Conservation (phyloP, 1,284 basidiomycete species). For the Cryptococcus depauperatus region DNA sequence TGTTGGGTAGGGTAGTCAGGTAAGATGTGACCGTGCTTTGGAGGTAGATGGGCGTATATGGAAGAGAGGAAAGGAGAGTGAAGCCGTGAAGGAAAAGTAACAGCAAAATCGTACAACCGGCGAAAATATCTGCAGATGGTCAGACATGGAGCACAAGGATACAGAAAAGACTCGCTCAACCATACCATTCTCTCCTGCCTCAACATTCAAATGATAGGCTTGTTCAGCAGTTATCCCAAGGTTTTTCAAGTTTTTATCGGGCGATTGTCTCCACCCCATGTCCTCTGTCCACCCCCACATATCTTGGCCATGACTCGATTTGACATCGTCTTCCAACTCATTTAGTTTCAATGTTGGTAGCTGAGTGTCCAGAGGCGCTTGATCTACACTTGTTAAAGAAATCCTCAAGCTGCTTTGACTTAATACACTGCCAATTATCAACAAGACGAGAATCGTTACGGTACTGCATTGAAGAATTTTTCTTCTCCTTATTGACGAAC, state of each 20-base stretch:
- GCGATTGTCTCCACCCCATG: constrained; percentile 16
- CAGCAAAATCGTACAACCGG: constrained; percentile 18
- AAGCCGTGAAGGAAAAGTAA: constrained; percentile 9
- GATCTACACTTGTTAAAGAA: no score
- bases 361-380: no score
- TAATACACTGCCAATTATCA: no score
- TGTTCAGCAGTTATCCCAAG: constrained; percentile 22
- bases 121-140: constrained; percentile 15
- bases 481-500: no score
- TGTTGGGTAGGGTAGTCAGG: constrained; percentile 4
- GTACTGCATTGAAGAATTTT: no score
- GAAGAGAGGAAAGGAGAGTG: constrained; percentile 13
- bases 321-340: no score
- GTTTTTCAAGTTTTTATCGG: constrained; percentile 12
- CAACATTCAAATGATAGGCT: constrained; percentile 17
- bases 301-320: no score
- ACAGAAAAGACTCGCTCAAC: constrained; percentile 13
- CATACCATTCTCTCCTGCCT: constrained; percentile 10
- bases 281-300: constrained; percentile 20
- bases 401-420: no score
- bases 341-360: no score
- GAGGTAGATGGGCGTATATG: constrained; percentile 16
- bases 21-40: constrained; percentile 5
- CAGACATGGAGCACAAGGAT: not conserved
- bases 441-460: no score